Base-by-base conservation (phyloP, 805 yeast species). In the Candida glaebosa region DNA sequence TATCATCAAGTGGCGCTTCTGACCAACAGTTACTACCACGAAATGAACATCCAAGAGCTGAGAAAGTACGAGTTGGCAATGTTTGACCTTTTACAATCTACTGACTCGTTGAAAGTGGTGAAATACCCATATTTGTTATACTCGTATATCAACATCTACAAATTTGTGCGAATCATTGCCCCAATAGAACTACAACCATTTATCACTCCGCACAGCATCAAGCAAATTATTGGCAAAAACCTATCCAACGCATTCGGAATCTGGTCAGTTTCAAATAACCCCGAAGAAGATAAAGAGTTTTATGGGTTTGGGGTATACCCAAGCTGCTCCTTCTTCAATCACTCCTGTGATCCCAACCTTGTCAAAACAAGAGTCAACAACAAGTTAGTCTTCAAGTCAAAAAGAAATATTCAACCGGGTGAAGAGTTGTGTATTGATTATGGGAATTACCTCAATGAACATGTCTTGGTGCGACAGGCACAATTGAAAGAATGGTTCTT, bases 191-290 rank as follows among this genome's bases (percentile, higher is more conserved):
- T 71, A 20, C 68, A 65, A 28, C 57, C 54, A 1, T 46, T 53
- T 12, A 53, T 81, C 10, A 67, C 71, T 3, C 56, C 73, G 1
- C 57, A 57, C 2, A 46, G 46, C 3, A 57, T 81, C 14, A 62
- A 85, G 35, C 58, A 61, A 12, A 69, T 78, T 2, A 61, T 78
- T 37, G 87, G 87, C 2, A 62, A 73, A 31, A 83, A 81, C 48
- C 73, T 79, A 38, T 82, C 84, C 12, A 82, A 82, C 52, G 82
- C 87, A 1, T 82, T 82, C 57, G 87, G 87, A 1, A 78, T 81
- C 17, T 80, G 87, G 84, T 78, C 81, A 37, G 57, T 55, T 7
- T 43, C 48, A 8, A 43, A 61, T 2, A 58, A 49, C 5, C 60
- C 55, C 3, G 64, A 64, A 2, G 84, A 77, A 44, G 72, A 71